Evolutionary conservation across 345 rosid genomes (phyloP).

Genomic region (Eucalyptus sp.): DNA sequence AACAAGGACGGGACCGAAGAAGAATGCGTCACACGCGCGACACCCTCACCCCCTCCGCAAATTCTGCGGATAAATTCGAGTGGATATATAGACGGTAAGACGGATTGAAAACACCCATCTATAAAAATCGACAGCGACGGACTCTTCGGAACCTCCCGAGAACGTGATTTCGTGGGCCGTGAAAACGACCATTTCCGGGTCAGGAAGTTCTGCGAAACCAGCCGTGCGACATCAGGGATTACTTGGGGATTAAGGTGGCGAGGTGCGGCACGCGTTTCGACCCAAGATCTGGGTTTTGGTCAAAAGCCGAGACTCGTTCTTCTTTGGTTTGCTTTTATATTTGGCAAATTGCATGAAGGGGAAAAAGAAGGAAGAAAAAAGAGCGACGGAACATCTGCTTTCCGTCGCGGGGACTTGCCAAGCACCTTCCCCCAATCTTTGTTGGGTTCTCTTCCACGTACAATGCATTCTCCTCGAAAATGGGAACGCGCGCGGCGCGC

Average conservation of each 20-base stretch:
- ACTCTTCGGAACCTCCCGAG: too few species aligned
- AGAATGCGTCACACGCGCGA: background rate
- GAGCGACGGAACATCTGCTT: background rate
- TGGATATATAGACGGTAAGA: background rate
- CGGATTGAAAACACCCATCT: background rate
- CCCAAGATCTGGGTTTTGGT: background rate
- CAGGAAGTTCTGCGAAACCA: background rate
- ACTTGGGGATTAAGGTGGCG: background rate
- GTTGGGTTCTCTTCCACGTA: background rate
- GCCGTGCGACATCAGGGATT: background rate
- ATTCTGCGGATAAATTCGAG: background rate
- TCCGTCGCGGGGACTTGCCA: background rate
- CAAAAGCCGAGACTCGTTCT: background rate
- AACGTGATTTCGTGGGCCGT: too few species aligned
- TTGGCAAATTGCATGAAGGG: too few species aligned
- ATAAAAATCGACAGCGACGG: too few species aligned
- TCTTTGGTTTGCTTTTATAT: too few species aligned
- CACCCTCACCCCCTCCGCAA: background rate
- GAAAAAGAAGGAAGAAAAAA: background rate
- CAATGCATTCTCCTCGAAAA: background rate
- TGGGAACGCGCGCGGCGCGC: background rate
- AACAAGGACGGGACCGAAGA: background rate
- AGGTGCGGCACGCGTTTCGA: background rate
- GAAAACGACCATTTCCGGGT: background rate
- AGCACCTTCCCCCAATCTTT: background rate